Evolutionary conservation across 768 basidiomycete species (phyloP), one percentile per base, ranked within the genome.

Genomic region (Podaxis pistillaris): DNA sequence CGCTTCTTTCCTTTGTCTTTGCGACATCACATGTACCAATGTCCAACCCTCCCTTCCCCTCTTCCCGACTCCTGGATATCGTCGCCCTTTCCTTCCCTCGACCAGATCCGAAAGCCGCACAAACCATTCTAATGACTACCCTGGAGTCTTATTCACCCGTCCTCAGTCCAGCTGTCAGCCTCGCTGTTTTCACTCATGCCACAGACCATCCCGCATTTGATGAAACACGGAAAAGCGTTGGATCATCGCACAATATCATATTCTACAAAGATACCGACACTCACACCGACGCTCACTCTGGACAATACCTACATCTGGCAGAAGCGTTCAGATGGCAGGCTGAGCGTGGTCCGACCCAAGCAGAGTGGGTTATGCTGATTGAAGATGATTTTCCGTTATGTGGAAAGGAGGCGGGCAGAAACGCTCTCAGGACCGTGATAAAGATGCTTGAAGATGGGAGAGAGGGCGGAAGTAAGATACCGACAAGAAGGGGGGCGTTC

Each of bases 311-410:
- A 36, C 79, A 79, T 65, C 70, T 76, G 36, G 71, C 77, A 7
- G 79, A 81, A 51, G 78, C 78, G 3, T 74, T 80, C 44, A 62
- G 73, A 28, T 80, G 78, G 80, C 64, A 68, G 62, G 37, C 54
- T 37, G 69, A 68, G 47, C 68, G 60, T 44, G 61, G 63, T 4
- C 37, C 62, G 0, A 33, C 15, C n/a, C 62, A 64, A 40, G 71
- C 76, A 13, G 77, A 80, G 60, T 80, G 78, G 78, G 64, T 80
- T 3, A 79, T 79, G 75, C 68, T 80, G 12, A 68, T 77, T 30
- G 79, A 79, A 58, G 79, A 81, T 64, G 78, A 81, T 63, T 80
- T 80, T 51, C 78, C 79, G 0, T 49, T 80, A 19, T 80, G 78
- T 33, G 74, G 71, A 15, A 71, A 72, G 5, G 72, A 74, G 66